Evolutionary conservation across 2,329 filamentous ascomycete genomes (phyloP).

Genomic region (Penicillium frequentans): DNA sequence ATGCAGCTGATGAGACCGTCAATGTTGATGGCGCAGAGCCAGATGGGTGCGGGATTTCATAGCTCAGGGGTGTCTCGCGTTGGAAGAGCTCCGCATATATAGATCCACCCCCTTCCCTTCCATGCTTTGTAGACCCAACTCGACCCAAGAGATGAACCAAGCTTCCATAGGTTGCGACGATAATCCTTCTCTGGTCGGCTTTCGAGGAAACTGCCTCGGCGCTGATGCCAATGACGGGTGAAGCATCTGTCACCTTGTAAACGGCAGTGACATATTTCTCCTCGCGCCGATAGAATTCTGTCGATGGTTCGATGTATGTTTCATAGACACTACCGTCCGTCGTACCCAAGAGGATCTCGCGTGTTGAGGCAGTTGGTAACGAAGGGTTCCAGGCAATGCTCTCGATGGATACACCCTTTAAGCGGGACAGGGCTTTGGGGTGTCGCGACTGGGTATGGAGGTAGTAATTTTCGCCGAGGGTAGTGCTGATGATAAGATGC

Average conservation of each 20-base stretch:
- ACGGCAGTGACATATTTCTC: slow-evolving; percentile 87
- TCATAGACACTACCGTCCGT: slow-evolving; percentile 96
- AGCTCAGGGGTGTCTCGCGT: slow-evolving; percentile 72
- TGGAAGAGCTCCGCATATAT: slow-evolving; percentile 90
- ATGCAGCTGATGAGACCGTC: slow-evolving; percentile 72
- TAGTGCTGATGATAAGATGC: slow-evolving; percentile 87
- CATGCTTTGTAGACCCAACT: slow-evolving; percentile 61
- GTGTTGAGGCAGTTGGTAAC: slow-evolving; percentile 85
- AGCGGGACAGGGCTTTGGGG: slow-evolving; percentile 74
- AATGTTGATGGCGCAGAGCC: slow-evolving; percentile 64
- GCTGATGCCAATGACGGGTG: slow-evolving; percentile 77
- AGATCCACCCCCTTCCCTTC: slow-evolving; percentile 75
- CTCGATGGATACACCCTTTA: slow-evolving; percentile 86
- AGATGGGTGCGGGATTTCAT: slow-evolving; percentile 67
- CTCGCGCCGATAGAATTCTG: slow-evolving; percentile 92
- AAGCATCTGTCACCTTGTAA: slow-evolving; percentile 77
- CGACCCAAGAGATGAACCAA: slow-evolving; percentile 81
- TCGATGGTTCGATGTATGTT: slow-evolving; percentile 88
- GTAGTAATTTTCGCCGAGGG: slow-evolving; percentile 94
- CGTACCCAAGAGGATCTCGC: slow-evolving; percentile 88
- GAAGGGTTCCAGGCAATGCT: slow-evolving; percentile 94
- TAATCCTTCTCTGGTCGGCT: slow-evolving; percentile 70
- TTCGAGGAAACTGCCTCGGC: slow-evolving; percentile 70
- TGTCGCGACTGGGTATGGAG: slow-evolving; percentile 92
- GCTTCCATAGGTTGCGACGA: slow-evolving; percentile 76